Evolutionary conservation across 495 filamentous ascomycete genomes (phyloP).

Genomic region (Pyronema omphalodes): DNA sequence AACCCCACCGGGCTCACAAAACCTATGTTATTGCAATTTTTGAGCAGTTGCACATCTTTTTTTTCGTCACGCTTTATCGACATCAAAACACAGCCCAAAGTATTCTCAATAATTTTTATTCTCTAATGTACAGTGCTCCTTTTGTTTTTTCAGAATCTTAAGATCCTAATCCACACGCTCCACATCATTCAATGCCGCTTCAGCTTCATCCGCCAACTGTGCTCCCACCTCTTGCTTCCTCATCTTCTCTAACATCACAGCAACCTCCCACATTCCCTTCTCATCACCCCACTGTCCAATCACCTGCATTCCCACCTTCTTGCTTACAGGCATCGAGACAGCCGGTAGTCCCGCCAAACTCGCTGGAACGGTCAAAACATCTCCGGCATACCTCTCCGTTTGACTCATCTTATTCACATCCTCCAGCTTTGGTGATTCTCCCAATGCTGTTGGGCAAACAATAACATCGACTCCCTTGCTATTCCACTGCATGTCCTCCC

Average conservation of each 20-base stretch:
- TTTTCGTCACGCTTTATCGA: no score
- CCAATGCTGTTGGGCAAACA: conserved; percentile 73
- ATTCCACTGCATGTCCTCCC: conserved; percentile 26
- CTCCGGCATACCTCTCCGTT: conserved; percentile 58
- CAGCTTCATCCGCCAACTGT: neutral
- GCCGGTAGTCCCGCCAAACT: conserved; percentile 84
- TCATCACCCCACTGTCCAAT: conserved; percentile 88
- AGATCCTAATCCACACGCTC: neutral
- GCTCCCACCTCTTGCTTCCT: neutral
- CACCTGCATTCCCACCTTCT: conserved; percentile 57
- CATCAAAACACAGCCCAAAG: no score
- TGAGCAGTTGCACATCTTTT: no score
- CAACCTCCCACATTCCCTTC: conserved; percentile 39
- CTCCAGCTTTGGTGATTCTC: conserved; percentile 46
- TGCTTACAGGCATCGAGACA: conserved; percentile 56
- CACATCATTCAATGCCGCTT: neutral
- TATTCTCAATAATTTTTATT: no score
- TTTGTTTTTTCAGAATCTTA: no score
- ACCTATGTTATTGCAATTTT: no score
- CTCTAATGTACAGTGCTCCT: no score
- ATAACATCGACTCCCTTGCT: conserved; percentile 56
- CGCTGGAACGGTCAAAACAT: conserved; percentile 90
- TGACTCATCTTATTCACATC: conserved; percentile 29
- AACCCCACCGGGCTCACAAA: no score
- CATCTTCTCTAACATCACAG: conserved; percentile 28